Percentiles rank a stretch among this genome's conserved stretches.
phyloP scores from a whole-genome alignment of 495 filamentous ascomycete genomes.

The Schizothecium vesticola region DNA sequence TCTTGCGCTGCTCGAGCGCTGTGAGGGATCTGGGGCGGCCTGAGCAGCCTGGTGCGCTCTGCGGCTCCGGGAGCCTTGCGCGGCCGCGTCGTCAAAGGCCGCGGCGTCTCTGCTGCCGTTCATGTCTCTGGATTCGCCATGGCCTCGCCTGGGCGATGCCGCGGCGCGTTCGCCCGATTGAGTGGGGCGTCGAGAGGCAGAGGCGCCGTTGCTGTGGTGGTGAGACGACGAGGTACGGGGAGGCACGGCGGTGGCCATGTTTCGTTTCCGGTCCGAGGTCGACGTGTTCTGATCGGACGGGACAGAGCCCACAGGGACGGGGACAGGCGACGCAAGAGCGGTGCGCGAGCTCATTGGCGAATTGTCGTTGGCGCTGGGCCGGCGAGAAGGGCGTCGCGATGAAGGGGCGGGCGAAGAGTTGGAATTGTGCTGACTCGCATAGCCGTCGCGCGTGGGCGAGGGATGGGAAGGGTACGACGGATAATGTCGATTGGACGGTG shows the following conservation, averaged over 20 bases:
- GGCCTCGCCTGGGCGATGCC: conserved; percentile 34
- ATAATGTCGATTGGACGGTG: conserved; percentile 43
- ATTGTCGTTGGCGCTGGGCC: conserved; percentile 52
- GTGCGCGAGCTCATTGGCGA: conserved; percentile 46
- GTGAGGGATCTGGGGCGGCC: conserved; percentile 34
- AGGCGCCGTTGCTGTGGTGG: conserved; percentile 31
- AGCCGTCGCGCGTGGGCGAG: conserved; percentile 38
- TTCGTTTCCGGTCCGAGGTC: conserved; percentile 34
- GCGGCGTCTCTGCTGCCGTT: conserved; percentile 27
- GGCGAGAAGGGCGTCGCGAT: conserved; percentile 43
- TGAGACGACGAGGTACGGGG: conserved; percentile 61
- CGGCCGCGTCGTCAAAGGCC: conserved; percentile 37
- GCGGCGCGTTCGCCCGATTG: conserved; percentile 38
- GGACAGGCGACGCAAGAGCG: conserved; percentile 41
- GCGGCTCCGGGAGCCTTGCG: conserved; percentile 47
- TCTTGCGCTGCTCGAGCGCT: conserved; percentile 42
- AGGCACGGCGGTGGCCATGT: conserved; percentile 48
- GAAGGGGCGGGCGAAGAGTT: conserved; percentile 35
- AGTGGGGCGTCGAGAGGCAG: conserved; percentile 40
- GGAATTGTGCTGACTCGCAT: conserved; percentile 38
- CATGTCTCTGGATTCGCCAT: conserved; percentile 33
- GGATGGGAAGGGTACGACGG: conserved; percentile 29
- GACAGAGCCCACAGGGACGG: conserved; percentile 38
- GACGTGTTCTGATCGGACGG: conserved; percentile 41
- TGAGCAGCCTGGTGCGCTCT: conserved; percentile 40